Conservation (phyloP, 345 rosid genomes). For the Citrus glauca region DNA sequence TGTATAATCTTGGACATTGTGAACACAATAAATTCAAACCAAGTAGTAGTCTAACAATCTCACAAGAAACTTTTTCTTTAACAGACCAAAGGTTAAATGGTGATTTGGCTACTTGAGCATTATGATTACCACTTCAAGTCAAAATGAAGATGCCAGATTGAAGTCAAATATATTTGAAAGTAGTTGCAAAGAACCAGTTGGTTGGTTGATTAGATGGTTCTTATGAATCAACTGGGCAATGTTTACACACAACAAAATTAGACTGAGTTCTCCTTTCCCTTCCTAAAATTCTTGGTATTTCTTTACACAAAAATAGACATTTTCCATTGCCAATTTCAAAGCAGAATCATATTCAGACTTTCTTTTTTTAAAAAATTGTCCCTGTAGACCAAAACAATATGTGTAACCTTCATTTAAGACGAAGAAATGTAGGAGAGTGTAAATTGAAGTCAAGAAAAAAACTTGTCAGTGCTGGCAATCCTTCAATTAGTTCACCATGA, state of each 20-base stretch:
- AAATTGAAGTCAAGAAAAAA: constrained; percentile 2
- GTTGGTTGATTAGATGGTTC: not conserved
- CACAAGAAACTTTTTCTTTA: not conserved
- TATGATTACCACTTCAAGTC: not conserved
- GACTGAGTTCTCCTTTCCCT: not conserved
- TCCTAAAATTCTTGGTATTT: not conserved
- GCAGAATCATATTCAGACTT: not conserved
- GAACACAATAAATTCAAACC: not conserved
- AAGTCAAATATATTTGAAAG: not conserved
- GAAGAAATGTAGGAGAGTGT: not conserved
- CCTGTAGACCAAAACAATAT: not conserved
- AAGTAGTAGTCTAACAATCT: not conserved
- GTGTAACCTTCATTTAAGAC: not conserved
- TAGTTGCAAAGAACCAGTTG: not conserved
- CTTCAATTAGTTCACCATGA: not conserved
- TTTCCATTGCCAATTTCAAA: not conserved
- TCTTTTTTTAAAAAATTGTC: not conserved
- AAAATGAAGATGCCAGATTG: not conserved
- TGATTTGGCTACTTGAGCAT: not conserved
- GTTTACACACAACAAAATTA: not conserved
- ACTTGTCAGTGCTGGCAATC: not conserved
- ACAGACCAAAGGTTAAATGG: not conserved
- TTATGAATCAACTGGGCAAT: not conserved
- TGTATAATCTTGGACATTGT: not conserved
- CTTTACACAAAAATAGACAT: not conserved